Evolutionary conservation across 2,329 filamentous ascomycete species (phyloP).

Genomic region (Penicillium crustosum): DNA sequence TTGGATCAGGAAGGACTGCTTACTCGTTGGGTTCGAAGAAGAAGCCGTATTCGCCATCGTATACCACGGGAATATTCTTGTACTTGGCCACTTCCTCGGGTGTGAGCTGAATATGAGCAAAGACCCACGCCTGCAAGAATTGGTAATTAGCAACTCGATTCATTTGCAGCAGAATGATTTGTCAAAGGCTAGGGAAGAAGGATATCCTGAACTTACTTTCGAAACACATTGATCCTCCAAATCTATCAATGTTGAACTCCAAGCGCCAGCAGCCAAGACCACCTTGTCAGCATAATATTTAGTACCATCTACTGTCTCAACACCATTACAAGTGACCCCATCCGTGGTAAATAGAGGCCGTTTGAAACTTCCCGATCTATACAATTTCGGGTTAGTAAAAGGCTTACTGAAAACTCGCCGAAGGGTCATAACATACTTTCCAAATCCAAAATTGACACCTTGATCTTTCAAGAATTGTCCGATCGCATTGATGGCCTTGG

Average conservation of each 20-base stretch:
- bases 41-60: background rate
- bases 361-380: background rate
- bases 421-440: background rate
- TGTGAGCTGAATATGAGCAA: background rate
- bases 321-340: background rate
- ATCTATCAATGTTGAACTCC: background rate
- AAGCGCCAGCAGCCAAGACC: background rate
- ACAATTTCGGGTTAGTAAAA: background rate
- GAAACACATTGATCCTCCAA: background rate
- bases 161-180: background rate
- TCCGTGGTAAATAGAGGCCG: background rate
- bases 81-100: background rate
- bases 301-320: background rate
- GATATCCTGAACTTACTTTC: background rate
- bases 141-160: background rate
- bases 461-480: background rate
- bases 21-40: background rate
- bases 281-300: background rate
- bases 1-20: background rate
- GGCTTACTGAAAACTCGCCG: background rate
- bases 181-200: background rate
- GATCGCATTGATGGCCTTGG: background rate
- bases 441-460: background rate
- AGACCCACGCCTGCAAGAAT: background rate
- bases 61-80: background rate